phyloP scores from a whole-genome alignment of 2,329 filamentous ascomycete genomes.

The Apiospora rasikravindrae region DNA sequence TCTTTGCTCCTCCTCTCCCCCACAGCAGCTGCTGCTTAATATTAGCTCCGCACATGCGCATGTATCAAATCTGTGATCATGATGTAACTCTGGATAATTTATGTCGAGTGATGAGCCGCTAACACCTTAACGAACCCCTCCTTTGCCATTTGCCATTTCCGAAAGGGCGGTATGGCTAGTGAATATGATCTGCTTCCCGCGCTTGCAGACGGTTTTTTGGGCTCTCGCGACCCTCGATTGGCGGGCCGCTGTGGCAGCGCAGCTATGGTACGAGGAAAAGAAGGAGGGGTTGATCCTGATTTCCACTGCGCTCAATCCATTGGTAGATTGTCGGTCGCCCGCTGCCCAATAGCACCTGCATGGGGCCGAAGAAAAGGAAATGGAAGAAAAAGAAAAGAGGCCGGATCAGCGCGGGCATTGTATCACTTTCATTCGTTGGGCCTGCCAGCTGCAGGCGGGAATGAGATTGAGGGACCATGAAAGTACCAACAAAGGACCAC shows the following conservation, averaged over 20 bases:
- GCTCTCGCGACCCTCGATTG: not conserved
- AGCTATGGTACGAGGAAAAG: not conserved
- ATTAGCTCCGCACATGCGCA: constrained; percentile 11
- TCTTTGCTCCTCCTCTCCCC: not conserved
- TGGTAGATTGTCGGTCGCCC: not conserved
- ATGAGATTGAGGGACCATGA: not conserved
- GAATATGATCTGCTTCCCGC: constrained; percentile 17
- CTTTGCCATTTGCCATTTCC: constrained; percentile 6
- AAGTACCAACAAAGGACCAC: not conserved
- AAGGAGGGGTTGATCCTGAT: constrained; percentile 12
- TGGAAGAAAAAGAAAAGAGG: not conserved
- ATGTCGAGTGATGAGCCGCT: constrained; percentile 1
- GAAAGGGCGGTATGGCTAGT: constrained; percentile 16
- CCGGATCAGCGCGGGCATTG: not conserved
- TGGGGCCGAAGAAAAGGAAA: not conserved
- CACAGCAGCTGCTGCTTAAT: constrained; percentile 15
- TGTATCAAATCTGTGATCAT: constrained; percentile 16
- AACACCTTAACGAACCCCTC: constrained; percentile 4
- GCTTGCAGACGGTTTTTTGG: not conserved
- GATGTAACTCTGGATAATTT: constrained; percentile 16
- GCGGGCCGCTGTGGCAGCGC: not conserved
- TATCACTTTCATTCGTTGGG: not conserved
- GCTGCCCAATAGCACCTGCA: constrained; percentile 1
- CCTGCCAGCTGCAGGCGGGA: constrained; percentile 3
- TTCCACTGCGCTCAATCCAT: not conserved